phyloP scores from a whole-genome alignment of 106 monocot species.

The Agapanthus africanus region DNA sequence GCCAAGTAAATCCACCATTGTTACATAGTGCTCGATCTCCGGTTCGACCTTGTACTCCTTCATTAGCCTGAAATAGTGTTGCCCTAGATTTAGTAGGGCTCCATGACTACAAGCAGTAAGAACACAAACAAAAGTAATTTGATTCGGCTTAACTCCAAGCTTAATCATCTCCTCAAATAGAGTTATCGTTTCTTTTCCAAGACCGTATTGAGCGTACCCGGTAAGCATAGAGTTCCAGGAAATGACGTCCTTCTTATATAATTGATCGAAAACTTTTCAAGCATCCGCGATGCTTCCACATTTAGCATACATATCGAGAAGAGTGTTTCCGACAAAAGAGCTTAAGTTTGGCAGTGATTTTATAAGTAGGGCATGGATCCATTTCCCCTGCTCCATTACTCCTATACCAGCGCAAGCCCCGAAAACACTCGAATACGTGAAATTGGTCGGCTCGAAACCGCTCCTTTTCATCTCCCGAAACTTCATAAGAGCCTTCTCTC shows the following conservation, averaged over 20 bases:
- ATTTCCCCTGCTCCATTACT: conserved; percentile 18
- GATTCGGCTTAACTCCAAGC: conserved; percentile 11
- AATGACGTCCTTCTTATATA: conserved; percentile 11
- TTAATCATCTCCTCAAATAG: conserved; percentile 12
- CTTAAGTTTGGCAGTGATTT: conserved; percentile 4
- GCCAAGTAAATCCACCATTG: conserved; percentile 20
- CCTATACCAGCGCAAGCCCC: conserved; percentile 16
- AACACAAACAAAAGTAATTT: conserved; percentile 16
- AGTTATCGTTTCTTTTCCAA: neutral
- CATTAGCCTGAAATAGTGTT: conserved; percentile 11
- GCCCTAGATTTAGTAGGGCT: conserved; percentile 7
- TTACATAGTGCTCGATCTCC: conserved; percentile 18
- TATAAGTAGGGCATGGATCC: conserved; percentile 19
- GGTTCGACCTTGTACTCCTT: conserved; percentile 17
- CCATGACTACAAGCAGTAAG: conserved; percentile 27
- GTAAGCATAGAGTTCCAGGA: conserved; percentile 23
- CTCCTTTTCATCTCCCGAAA: conserved; percentile 19
- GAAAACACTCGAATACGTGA: conserved; percentile 19
- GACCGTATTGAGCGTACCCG: conserved; percentile 15
- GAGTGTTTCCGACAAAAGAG: conserved; percentile 12
- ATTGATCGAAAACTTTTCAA: conserved; percentile 14
- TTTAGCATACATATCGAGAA: conserved; percentile 26
- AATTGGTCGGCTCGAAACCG: conserved; percentile 14
- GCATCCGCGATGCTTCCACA: conserved; percentile 28
- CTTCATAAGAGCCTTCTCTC: conserved; percentile 5